phyloP scores from a whole-genome alignment of 495 filamentous ascomycete species.

The Amphirosellinia nigrospora region DNA sequence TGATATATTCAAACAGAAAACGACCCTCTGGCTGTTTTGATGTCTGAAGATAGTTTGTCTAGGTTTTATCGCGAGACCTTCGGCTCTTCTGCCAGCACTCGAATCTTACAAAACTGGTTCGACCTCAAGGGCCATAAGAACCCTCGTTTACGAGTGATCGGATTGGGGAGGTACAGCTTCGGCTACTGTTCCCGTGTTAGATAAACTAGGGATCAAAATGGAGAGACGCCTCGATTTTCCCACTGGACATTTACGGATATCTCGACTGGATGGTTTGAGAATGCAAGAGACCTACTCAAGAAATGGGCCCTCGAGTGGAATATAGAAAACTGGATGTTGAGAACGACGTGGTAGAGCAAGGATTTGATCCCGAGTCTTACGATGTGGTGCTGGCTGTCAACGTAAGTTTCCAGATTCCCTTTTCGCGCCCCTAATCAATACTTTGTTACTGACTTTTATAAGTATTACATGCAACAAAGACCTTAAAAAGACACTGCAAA shows the following conservation, averaged over 20 bases:
- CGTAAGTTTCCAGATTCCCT: not conserved
- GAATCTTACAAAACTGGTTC: constrained; percentile 10
- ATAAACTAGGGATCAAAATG: not conserved
- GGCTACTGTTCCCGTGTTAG: constrained; percentile 27
- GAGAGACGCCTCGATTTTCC: constrained; percentile 3
- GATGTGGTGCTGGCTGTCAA: constrained; percentile 27
- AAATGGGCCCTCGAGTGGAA: constrained; percentile 1
- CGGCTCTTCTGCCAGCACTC: not conserved
- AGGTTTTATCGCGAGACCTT: not conserved
- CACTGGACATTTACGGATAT: constrained; percentile 54
- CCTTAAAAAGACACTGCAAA: constrained; percentile 39
- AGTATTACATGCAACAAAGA: constrained; percentile 48
- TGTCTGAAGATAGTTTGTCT: not conserved
- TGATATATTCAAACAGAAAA: not conserved
- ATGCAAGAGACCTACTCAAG: constrained; percentile 30
- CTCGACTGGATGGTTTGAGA: constrained; percentile 50
- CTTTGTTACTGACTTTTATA: constrained; percentile 1
- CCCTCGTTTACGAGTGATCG: constrained; percentile 42
- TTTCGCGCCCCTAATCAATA: not conserved
- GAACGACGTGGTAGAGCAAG: constrained; percentile 38
- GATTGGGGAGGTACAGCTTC: constrained; percentile 47
- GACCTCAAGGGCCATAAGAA: constrained; percentile 38
- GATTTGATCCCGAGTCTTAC: constrained; percentile 26
- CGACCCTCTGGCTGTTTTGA: not conserved
- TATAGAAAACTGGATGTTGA: constrained; percentile 46